Evolutionary conservation across 2,329 filamentous ascomycete genomes (phyloP).

Genomic region (Rugonectria rugulosa): DNA sequence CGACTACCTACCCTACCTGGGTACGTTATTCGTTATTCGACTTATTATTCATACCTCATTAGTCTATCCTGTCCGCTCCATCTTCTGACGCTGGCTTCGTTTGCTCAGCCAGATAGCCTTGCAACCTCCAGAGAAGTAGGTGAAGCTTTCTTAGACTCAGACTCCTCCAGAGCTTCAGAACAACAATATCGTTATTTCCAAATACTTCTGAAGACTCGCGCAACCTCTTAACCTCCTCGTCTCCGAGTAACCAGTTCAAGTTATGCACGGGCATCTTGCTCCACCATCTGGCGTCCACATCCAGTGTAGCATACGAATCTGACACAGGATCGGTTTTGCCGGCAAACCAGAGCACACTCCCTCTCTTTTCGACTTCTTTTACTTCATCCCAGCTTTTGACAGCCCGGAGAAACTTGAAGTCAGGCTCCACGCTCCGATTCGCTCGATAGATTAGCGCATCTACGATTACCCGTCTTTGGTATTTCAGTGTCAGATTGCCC

Average conservation of each 20-base stretch:
- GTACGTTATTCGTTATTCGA: neutral
- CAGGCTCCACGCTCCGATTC: conserved; percentile 20
- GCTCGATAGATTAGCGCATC: conserved; percentile 50
- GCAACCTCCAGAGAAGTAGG: conserved; percentile 63
- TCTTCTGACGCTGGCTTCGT: neutral
- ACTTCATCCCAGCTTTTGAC: conserved; percentile 55
- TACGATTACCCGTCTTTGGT: conserved; percentile 57
- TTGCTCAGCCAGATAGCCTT: conserved; percentile 56
- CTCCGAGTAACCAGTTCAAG: conserved; percentile 58
- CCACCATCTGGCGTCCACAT: conserved; percentile 46
- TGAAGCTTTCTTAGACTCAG: conserved; percentile 54
- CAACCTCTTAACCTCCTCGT: conserved; percentile 52
- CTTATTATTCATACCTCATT: conserved; percentile 4
- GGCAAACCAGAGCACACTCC: conserved; percentile 55
- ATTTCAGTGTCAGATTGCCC: conserved; percentile 58
- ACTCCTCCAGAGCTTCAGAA: conserved; percentile 51
- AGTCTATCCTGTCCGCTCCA: neutral
- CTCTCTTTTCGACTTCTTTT: conserved; percentile 47
- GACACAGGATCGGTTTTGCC: conserved; percentile 33
- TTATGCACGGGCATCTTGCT: conserved; percentile 61
- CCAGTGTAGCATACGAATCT: conserved; percentile 54
- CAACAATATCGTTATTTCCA: conserved; percentile 48
- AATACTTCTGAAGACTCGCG: conserved; percentile 44
- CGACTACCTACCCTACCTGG: neutral
- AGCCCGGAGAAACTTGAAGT: conserved; percentile 49